Evolutionary conservation across 805 yeast genomes (phyloP), one percentile per base, ranked within the genome.

Genomic region (Phaffomyces opuntiae): DNA sequence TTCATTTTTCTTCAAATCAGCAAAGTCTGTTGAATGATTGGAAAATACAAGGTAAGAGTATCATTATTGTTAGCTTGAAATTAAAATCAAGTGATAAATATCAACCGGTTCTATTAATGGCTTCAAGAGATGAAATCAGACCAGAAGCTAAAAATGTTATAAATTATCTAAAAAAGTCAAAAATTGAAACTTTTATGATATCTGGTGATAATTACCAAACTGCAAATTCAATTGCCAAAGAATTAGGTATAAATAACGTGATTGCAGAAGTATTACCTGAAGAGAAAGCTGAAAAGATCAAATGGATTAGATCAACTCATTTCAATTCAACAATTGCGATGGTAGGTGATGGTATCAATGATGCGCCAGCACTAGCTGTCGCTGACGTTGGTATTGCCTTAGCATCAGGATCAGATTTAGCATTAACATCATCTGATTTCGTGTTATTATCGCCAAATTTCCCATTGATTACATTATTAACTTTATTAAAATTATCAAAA

Each of bases 341-440:
- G 90, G 81, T 85, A 9, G 93, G 93, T 9, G 93, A 85, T 55
- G 93, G 93, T 19, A 79, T 85, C 32, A 86, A 85, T 59, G 93
- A 86, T 62, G 88, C 93, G 0, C 91, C 91, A 1, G 87, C 93
- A 0, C 65, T 86, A 43, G 75, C 88, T 4, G 67, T 75, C 1
- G 87, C 93, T 0, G 87, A 83, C 63, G 80, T 86, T 19, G 93
- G 93, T 4, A 72, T 85, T 39, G 89, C 93, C 0, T 68, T 85
- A 49, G 84, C 89, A 0, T 73, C 83, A 0, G 91, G 91, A 0
- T 79, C 89, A 1, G 93, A 86, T 52, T 66, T 85, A 40, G 90
- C 93, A 0, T 68, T 84, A 43, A 77, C 83, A 3, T 78, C 89
- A 4, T 81, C 87, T 47, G 87, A 85, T 59, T 84, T 85, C 55